phyloP scores from a whole-genome alignment of 202 grass and related monocot species.

The Setaria viridis region DNA sequence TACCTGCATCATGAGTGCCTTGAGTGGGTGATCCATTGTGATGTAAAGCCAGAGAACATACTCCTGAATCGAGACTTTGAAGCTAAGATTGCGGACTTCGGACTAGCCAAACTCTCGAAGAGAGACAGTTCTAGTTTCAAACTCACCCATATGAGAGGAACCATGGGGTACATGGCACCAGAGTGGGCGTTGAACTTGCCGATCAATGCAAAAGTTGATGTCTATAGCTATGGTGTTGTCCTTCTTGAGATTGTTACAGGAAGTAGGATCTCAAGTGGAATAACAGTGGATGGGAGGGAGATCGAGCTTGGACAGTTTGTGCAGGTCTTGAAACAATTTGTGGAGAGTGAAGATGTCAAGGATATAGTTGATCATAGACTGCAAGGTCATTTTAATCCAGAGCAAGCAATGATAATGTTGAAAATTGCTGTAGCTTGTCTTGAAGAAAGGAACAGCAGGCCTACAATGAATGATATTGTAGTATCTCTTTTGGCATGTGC shows the following conservation, averaged over 20 bases:
- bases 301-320: slow-evolving; percentile 51
- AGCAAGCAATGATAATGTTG: slow-evolving; percentile 57
- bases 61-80: slow-evolving; percentile 73
- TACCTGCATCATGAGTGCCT: slow-evolving; percentile 88
- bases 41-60: slow-evolving; percentile 86
- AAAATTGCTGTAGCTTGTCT: slow-evolving; percentile 61
- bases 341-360: slow-evolving; percentile 50
- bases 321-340: slow-evolving; percentile 43
- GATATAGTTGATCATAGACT: slow-evolving; percentile 58
- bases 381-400: slow-evolving; percentile 55
- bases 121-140: slow-evolving; percentile 57
- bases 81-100: slow-evolving; percentile 77
- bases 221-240: slow-evolving; percentile 76
- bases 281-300: slow-evolving; percentile 51
- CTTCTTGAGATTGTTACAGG: slow-evolving; percentile 74
- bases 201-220: slow-evolving; percentile 77
- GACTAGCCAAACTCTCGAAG: slow-evolving; percentile 71
- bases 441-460: slow-evolving; percentile 65
- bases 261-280: slow-evolving; percentile 55
- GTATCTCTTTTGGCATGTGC: slow-evolving; percentile 56
- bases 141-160: slow-evolving; percentile 72
- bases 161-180: slow-evolving; percentile 79
- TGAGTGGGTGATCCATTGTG: slow-evolving; percentile 86
- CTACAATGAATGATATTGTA: slow-evolving; percentile 75
- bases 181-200: slow-evolving; percentile 71